Evolutionary conservation across 179 eudicot species (phyloP).

Genomic region (Amaranthus tricolor): DNA sequence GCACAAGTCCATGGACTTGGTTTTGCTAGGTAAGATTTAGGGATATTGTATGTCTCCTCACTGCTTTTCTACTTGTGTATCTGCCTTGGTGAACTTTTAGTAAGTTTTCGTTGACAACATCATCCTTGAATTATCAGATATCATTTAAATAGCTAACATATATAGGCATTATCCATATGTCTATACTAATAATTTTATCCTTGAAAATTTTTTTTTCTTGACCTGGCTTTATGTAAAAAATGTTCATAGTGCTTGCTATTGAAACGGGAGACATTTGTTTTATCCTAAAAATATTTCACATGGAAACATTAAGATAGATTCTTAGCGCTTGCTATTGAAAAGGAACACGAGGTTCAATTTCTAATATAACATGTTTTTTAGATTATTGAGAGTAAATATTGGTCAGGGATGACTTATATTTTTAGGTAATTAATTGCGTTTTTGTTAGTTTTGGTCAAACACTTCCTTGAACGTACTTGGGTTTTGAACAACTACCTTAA

Average conservation of each 20-base stretch:
- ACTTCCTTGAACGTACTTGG: too few species aligned
- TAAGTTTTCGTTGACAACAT: background rate
- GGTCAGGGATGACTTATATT: too few species aligned
- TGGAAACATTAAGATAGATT: background rate
- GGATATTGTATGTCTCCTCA: background rate
- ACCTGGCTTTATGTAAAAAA: too few species aligned
- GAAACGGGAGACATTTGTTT: background rate
- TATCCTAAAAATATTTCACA: background rate
- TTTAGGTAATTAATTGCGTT: too few species aligned
- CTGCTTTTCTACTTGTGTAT: background rate
- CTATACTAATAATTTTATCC: too few species aligned
- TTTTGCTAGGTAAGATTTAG: slow-evolving; percentile 59
- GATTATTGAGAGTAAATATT: too few species aligned
- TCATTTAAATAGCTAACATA: background rate
- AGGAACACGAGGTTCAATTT: background rate
- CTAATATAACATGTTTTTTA: background rate
- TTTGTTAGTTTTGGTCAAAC: too few species aligned
- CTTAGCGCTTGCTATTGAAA: background rate
- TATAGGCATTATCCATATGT: background rate
- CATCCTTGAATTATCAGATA: background rate
- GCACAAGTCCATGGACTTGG: slow-evolving; percentile 93
- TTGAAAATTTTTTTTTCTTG: too few species aligned
- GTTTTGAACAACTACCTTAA: too few species aligned
- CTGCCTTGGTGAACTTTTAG: background rate
- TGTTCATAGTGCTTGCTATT: too few species aligned